Base-by-base conservation (phyloP, 345 rosid genomes). In the Raphanus raphanistrum region DNA sequence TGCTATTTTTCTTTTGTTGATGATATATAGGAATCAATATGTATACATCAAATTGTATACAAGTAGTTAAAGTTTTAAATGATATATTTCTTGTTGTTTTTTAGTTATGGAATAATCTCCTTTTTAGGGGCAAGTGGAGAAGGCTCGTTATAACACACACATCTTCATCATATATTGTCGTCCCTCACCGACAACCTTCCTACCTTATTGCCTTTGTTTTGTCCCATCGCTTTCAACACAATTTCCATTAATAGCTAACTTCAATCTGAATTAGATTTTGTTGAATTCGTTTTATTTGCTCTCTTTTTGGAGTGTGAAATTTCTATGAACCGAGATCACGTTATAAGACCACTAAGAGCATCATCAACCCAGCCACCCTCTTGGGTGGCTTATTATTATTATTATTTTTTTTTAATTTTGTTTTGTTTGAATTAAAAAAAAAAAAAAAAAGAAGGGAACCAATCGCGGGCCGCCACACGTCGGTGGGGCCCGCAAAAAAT, bases 151-250 rank as follows among this genome's bases (percentile, higher is more conserved):
- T 60, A 26, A 28, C 26, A 67, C 58, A 68, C 59, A 73, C 2
- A 68, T 25, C 57, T 60, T 65, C 70, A 61, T 72, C 70, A 73
- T 60, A 33, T 60, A 26, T 61, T 73, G 70, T 72, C 68, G 82
- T 79, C 78, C 74, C 55, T 79, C 67, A 57, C 82, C 82, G 82
- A 79, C 82, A 79, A 79, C 63, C 55, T 73, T 69, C 75, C 63
- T 54, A 69, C 71, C 82, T 74, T 75, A 29, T 36, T 62, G 75
- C 66, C 79, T 79, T 74, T 73, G 79, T 74, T 79, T 73, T 74
- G 82, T 79, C 79, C 82, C 78, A 43, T 74, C 79, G 64, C 75
- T 73, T 29, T 79, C 82, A 69, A 48, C 12, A 6, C 75, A 61
- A 45, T 74, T 73, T 68, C 82, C 12, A 31, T 74, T 68, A 68